Conservation (phyloP, 2,329 filamentous ascomycete species). For the Xylariaceae sp. region DNA sequence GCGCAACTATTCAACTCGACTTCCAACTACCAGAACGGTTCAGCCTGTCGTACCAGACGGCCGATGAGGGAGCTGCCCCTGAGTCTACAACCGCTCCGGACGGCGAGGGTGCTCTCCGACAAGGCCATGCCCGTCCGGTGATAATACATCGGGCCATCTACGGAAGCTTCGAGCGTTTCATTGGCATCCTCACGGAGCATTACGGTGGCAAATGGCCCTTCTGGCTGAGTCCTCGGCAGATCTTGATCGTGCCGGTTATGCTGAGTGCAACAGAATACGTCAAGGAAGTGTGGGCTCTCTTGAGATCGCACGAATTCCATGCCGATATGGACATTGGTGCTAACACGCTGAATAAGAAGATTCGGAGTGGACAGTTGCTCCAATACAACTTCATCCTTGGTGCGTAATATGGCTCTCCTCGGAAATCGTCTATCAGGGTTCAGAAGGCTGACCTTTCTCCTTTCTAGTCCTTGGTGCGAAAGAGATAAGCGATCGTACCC, state of each 20-base stretch:
- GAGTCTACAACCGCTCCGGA: constrained; percentile 33
- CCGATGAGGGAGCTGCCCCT: constrained; percentile 40
- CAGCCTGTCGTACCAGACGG: constrained; percentile 56
- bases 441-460: not conserved
- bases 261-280: constrained; percentile 69
- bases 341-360: constrained; percentile 89
- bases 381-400: constrained; percentile 86
- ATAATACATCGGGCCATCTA: constrained; percentile 88
- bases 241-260: constrained; percentile 78
- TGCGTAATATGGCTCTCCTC: constrained; percentile 47
- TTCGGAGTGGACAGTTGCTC: constrained; percentile 76
- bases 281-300: constrained; percentile 69
- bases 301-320: constrained; percentile 70
- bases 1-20: constrained; percentile 92
- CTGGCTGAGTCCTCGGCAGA: constrained; percentile 83
- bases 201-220: constrained; percentile 89
- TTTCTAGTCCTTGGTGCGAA: constrained; percentile 30
- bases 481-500: constrained; percentile 30
- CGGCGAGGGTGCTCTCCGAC: constrained; percentile 48
- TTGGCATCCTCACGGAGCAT: constrained; percentile 80
- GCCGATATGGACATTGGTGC: constrained; percentile 72
- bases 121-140: constrained; percentile 77
- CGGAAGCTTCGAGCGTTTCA: constrained; percentile 64
- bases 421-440: not conserved
- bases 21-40: constrained; percentile 80